These are phyloP conservation scores for Mycena albidolilacea DNA, from an alignment of 768 basidiomycete genomes.

Conservation along the genomic window DNA sequence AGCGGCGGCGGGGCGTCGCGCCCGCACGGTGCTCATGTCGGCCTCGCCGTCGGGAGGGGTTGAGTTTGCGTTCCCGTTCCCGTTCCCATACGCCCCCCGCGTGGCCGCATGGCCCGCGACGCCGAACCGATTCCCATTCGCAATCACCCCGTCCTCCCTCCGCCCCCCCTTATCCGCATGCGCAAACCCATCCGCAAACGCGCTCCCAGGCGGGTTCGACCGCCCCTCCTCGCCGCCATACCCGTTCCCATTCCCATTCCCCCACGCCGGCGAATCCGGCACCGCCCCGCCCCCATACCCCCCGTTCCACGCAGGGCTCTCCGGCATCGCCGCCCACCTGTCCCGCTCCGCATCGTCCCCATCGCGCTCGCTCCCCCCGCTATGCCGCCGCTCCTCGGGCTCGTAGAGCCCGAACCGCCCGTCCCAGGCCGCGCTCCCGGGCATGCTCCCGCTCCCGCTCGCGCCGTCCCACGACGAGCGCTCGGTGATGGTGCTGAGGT, in stretches of 20 bases:
- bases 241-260: not conserved
- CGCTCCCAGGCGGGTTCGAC: not conserved
- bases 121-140: not conserved
- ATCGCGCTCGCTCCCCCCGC: not conserved
- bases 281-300: not conserved
- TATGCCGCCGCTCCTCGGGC: not conserved
- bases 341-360: too few species aligned
- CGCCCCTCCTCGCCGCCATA: not conserved
- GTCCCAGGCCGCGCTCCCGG: constrained; percentile 28
- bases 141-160: not conserved
- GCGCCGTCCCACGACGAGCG: constrained; percentile 1
- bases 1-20: not conserved
- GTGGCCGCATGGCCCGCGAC: not conserved
- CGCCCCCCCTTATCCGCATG: not conserved
- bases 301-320: not conserved
- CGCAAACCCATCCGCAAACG: not conserved
- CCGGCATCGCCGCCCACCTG: too few species aligned
- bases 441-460: constrained; percentile 4
- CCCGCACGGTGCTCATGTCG: not conserved
- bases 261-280: not conserved
- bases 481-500: constrained; percentile 38
- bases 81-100: not conserved
- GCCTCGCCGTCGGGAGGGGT: not conserved
- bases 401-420: not conserved
- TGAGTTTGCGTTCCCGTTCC: not conserved